Conservation (phyloP, 2,329 filamentous ascomycete genomes). For the Aureobasidium leucospermi region DNA sequence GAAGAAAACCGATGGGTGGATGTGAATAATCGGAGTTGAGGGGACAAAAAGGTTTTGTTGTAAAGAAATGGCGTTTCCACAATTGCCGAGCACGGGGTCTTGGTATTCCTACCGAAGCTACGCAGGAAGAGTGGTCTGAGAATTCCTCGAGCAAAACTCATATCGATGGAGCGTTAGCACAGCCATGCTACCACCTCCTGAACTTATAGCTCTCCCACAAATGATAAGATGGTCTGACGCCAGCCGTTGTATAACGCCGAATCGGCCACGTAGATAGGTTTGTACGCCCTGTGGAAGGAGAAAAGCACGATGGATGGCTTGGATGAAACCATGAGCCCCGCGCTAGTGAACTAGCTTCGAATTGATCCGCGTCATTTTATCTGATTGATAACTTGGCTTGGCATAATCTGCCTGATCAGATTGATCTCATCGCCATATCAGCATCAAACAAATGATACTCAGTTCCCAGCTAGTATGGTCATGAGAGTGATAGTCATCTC, state of each 20-base stretch:
- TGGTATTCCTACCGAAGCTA: not conserved
- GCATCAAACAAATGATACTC: too few species aligned
- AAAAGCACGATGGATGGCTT: not conserved
- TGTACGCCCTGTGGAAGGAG: not conserved
- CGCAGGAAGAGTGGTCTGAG: not conserved
- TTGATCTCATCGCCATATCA: not conserved
- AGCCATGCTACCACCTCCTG: not conserved
- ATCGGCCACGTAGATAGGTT: not conserved
- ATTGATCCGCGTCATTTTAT: conserved; percentile 2
- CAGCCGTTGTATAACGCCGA: not conserved
- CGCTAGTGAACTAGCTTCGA: not conserved
- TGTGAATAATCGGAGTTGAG: not conserved
- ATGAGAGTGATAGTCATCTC: too few species aligned
- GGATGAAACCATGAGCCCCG: not conserved
- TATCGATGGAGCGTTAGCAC: not conserved
- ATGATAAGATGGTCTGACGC: not conserved
- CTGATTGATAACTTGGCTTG: conserved; percentile 5
- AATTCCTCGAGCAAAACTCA: not conserved
- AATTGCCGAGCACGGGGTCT: not conserved
- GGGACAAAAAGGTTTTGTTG: not conserved
- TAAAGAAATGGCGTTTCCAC: not conserved
- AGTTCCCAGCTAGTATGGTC: too few species aligned
- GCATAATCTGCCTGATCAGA: not conserved
- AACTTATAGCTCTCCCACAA: not conserved
- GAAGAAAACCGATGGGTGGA: not conserved